A percentile compares a stretch with the other conserved stretches of the same genome.
Evolutionary conservation across 371 early-diverging fungal genomes (phyloP).

Genomic region (Cokeromyces recurvatus): DNA sequence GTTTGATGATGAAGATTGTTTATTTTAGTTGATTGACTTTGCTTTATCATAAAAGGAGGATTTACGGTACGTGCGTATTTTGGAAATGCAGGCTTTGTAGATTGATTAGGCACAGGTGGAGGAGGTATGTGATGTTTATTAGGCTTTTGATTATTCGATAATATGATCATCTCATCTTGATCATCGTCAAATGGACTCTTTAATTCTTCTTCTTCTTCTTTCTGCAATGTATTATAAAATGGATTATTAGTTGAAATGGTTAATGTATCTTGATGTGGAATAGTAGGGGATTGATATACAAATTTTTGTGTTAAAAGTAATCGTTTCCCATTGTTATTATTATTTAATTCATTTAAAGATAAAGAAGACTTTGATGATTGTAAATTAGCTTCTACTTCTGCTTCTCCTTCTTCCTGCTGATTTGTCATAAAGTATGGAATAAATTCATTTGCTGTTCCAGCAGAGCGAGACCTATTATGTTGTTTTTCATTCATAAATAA

Average conservation of each 20-base stretch:
- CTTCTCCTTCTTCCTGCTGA: neutral
- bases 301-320: slow-evolving; percentile 37
- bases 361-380: slow-evolving; percentile 18
- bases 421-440: slow-evolving; percentile 12
- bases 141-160: slow-evolving; percentile 18
- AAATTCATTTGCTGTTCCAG: slow-evolving; percentile 12
- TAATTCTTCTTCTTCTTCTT: neutral
- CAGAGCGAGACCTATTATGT: slow-evolving; percentile 37
- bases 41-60: too few species aligned
- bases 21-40: too few species aligned
- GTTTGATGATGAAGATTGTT: too few species aligned
- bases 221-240: neutral
- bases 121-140: slow-evolving; percentile 28
- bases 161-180: neutral
- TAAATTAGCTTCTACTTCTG: slow-evolving; percentile 8
- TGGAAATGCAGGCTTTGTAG: slow-evolving; percentile 36
- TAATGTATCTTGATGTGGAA: too few species aligned
- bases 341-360: slow-evolving; percentile 28
- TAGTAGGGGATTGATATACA: slow-evolving; percentile 28
- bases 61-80: slow-evolving; percentile 39
- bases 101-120: slow-evolving; percentile 40
- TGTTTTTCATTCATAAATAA: too few species aligned
- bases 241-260: too few species aligned
- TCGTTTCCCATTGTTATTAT: slow-evolving; percentile 23
- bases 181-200: slow-evolving; percentile 13